Percentiles rank a stretch among this genome's conserved stretches.
These are phyloP conservation scores for Teunomyces gatunensis DNA, from an alignment of 805 yeast genomes.

Conservation along the genomic window DNA sequence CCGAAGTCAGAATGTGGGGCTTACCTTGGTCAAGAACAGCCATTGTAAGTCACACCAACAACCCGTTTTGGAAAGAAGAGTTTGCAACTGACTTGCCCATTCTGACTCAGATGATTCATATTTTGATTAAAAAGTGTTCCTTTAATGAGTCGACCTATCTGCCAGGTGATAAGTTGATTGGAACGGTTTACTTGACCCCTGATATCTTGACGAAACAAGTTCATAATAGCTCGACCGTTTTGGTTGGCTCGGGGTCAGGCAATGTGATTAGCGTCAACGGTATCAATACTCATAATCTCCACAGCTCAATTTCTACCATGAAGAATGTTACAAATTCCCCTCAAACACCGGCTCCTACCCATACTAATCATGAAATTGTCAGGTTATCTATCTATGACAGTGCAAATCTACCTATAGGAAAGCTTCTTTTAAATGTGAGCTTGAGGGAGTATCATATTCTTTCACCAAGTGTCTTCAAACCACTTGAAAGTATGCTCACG, in stretches of 20 bases:
- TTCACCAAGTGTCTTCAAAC: constrained; percentile 56
- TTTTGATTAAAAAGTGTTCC: constrained; percentile 41
- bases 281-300: constrained; percentile 7
- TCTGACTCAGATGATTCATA: constrained; percentile 50
- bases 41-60: constrained; percentile 43
- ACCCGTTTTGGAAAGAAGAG: constrained; percentile 84
- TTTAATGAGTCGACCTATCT: constrained; percentile 21
- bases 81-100: constrained; percentile 62
- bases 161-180: constrained; percentile 43
- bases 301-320: constrained; percentile 5
- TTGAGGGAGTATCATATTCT: constrained; percentile 56
- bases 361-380: constrained; percentile 18
- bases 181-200: constrained; percentile 54
- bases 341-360: not conserved
- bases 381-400: constrained; percentile 46
- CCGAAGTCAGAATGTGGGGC: constrained; percentile 72
- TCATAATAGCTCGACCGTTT: constrained; percentile 32
- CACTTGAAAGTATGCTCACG: constrained; percentile 59
- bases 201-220: constrained; percentile 43
- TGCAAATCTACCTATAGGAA: constrained; percentile 51
- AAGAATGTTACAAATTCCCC: not conserved
- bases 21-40: constrained; percentile 79
- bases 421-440: constrained; percentile 50
- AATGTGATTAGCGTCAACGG: constrained; percentile 22
- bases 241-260: constrained; percentile 22